phyloP scores from a whole-genome alignment of 2,329 filamentous ascomycete species.

The Aspergillus chevalieri region DNA sequence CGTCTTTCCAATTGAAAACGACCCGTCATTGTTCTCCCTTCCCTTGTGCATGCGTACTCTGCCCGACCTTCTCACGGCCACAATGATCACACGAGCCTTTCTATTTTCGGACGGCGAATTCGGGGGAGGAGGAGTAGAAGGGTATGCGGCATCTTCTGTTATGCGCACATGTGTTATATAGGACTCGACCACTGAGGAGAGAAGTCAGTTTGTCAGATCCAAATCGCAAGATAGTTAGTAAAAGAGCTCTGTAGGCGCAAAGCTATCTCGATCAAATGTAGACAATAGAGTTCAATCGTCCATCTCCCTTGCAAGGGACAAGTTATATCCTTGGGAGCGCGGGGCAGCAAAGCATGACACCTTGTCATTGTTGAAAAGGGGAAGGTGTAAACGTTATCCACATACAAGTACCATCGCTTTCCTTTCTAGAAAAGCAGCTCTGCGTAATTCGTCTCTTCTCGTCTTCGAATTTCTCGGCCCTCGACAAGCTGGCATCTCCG shows the following conservation, averaged over 20 bases:
- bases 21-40: slow-evolving; percentile 86
- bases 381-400: slow-evolving; percentile 20
- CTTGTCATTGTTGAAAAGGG: slow-evolving; percentile 4
- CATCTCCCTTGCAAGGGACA: slow-evolving; percentile 3
- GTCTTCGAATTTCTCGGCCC: slow-evolving; percentile 87
- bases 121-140: slow-evolving; percentile 77
- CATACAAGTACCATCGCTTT: slow-evolving; percentile 78
- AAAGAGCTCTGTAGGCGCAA: neutral
- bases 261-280: neutral
- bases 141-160: slow-evolving; percentile 75
- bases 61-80: slow-evolving; percentile 86
- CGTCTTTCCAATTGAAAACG: slow-evolving; percentile 96
- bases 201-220: slow-evolving; percentile 13
- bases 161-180: slow-evolving; percentile 98
- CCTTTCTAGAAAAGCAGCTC: slow-evolving; percentile 87
- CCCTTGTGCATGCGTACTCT: slow-evolving; percentile 94
- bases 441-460: slow-evolving; percentile 93
- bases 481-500: slow-evolving; percentile 30
- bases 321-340: neutral
- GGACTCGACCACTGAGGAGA: slow-evolving; percentile 65
- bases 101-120: slow-evolving; percentile 67
- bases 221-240: neutral
- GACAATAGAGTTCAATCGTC: slow-evolving; percentile 1
- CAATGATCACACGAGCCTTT: slow-evolving; percentile 85
- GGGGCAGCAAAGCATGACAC: slow-evolving; percentile 6